Evolutionary conservation across 1,139 yeast species (phyloP).

Genomic region (Saccharomyces hybrid): DNA sequence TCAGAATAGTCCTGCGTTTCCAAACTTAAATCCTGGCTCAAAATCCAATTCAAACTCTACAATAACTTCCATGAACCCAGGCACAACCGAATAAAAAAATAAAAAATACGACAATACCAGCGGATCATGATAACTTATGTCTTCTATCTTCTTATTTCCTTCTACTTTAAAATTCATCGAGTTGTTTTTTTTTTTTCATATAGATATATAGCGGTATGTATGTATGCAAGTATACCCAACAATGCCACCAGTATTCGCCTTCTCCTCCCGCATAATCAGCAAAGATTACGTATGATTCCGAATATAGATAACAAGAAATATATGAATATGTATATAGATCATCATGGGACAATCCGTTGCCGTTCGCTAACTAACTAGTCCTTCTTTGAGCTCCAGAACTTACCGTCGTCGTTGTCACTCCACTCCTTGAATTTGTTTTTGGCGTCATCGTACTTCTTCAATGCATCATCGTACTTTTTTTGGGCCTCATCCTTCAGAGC

Average conservation of each 20-base stretch:
- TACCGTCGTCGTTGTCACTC: conserved; percentile 20
- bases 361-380: neutral
- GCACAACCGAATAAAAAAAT: neutral
- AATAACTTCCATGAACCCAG: conserved; percentile 1
- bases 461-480: conserved; percentile 31
- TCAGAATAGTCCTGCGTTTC: neutral
- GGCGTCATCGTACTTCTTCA: conserved; percentile 28
- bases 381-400: conserved; percentile 21
- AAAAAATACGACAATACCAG: neutral
- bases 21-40: neutral
- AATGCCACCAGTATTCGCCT: neutral
- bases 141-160: neutral
- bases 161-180: neutral
- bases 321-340: conserved; percentile 9
- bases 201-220: neutral
- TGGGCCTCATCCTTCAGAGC: conserved; percentile 25
- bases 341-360: conserved; percentile 13
- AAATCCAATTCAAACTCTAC: conserved; percentile 7
- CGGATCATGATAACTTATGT: neutral
- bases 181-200: neutral
- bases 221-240: neutral
- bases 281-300: neutral
- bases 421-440: conserved; percentile 25
- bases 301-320: neutral
- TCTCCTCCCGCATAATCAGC: neutral